Percentiles rank a stretch among this genome's conserved stretches.
Conservation (phyloP, 768 basidiomycete genomes). For the Amanita exitialis region DNA sequence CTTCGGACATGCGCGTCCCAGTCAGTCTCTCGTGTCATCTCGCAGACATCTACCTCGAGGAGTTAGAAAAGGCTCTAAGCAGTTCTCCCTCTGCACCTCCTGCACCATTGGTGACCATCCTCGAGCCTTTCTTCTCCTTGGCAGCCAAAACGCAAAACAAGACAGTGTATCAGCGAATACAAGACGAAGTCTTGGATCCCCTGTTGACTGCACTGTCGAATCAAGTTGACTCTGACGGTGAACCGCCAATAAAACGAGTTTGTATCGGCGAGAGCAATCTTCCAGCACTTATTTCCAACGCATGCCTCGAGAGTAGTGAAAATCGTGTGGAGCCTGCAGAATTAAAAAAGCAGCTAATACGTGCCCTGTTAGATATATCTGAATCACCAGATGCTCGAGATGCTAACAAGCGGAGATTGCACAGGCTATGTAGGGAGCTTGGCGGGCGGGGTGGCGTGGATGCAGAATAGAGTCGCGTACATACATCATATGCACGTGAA, state of each 20-base stretch:
- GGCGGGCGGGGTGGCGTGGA: constrained; percentile 28
- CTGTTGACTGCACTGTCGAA: constrained; percentile 45
- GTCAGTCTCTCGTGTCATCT: constrained; percentile 76
- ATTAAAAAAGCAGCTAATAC: constrained; percentile 49
- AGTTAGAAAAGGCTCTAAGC: constrained; percentile 63
- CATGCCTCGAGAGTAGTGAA: constrained; percentile 34
- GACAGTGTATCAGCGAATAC: constrained; percentile 64
- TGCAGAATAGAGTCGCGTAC: constrained; percentile 12
- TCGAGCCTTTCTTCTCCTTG: constrained; percentile 60
- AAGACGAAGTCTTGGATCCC: constrained; percentile 59
- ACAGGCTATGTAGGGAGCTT: constrained; percentile 62
- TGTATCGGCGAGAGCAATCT: constrained; percentile 29
- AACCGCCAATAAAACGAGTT: constrained; percentile 36
- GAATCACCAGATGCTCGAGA: constrained; percentile 68
- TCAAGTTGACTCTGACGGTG: constrained; percentile 21
- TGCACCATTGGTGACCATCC: constrained; percentile 22
- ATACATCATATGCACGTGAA: constrained; percentile 5
- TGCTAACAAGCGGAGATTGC: constrained; percentile 74
- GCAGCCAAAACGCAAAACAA: constrained; percentile 57
- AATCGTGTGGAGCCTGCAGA: constrained; percentile 20
- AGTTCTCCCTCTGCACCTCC: constrained; percentile 38
- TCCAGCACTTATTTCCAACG: constrained; percentile 38
- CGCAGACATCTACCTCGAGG: constrained; percentile 82
- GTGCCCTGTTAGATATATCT: constrained; percentile 62
- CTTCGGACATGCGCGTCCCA: constrained; percentile 65